Conservation (phyloP, 768 basidiomycete species). For the Lentinus brumalis region DNA sequence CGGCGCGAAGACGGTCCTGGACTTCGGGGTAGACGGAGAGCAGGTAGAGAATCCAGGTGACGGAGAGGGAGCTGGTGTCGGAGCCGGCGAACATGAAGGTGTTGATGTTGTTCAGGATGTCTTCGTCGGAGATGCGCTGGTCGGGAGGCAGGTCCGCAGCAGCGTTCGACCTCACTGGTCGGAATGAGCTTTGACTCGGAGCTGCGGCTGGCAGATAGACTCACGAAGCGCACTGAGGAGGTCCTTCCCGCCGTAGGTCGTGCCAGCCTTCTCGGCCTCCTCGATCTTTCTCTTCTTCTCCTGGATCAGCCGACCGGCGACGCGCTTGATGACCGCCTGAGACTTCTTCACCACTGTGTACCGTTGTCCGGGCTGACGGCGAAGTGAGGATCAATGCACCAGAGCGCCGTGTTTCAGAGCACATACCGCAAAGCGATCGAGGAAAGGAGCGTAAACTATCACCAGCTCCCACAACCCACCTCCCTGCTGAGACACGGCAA, state of each 20-base stretch:
- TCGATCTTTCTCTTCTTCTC: constrained; percentile 76
- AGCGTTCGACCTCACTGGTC: constrained; percentile 79
- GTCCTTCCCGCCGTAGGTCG: constrained; percentile 65
- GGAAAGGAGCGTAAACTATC: constrained; percentile 59
- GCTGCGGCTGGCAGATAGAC: constrained; percentile 30
- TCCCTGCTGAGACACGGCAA: constrained; percentile 66
- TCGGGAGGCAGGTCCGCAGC: constrained; percentile 68
- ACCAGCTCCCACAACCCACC: constrained; percentile 46
- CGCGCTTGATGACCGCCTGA: constrained; percentile 61
- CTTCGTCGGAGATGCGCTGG: constrained; percentile 82
- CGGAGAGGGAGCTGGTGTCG: constrained; percentile 78
- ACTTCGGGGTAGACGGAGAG: constrained; percentile 67
- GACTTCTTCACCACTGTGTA: constrained; percentile 50
- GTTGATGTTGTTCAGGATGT: constrained; percentile 83
- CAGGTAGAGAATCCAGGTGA: constrained; percentile 84
- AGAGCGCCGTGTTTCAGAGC: not conserved
- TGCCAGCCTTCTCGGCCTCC: constrained; percentile 57
- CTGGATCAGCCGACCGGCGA: constrained; percentile 75
- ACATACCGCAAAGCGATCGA: constrained; percentile 60
- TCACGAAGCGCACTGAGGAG: constrained; percentile 74
- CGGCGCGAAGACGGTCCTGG: constrained; percentile 72
- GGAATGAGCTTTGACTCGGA: not conserved
- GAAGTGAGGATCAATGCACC: not conserved
- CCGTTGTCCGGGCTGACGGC: constrained; percentile 44
- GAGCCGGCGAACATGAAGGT: constrained; percentile 92